Percentiles rank a stretch among this genome's conserved stretches.
These are phyloP conservation scores for Nematodospora anomalae DNA, from an alignment of 1,139 yeast genomes.

Conservation along the genomic window DNA sequence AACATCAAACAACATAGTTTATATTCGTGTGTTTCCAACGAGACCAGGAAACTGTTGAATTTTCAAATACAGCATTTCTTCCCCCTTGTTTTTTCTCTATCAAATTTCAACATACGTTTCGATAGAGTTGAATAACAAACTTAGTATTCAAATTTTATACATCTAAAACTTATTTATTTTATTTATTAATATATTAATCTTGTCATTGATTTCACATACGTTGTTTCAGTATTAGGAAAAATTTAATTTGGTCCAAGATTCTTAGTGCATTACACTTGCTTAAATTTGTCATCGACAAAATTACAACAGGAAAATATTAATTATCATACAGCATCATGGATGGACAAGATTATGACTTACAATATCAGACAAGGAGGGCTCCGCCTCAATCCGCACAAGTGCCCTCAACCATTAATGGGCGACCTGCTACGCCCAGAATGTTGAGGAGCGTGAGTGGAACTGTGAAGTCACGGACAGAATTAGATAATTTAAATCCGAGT, in stretches of 20 bases:
- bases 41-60: too few species aligned
- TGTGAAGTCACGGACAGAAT: slow-evolving; percentile 20
- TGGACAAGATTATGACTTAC: slow-evolving; percentile 8
- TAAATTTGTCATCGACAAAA: not conserved
- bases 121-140: not conserved
- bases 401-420: slow-evolving; percentile 15
- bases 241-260: too few species aligned
- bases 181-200: too few species aligned
- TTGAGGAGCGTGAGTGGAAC: slow-evolving; percentile 54
- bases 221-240: too few species aligned
- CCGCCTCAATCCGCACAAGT: slow-evolving; percentile 3
- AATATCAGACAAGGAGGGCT: slow-evolving; percentile 7
- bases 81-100: not conserved
- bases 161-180: too few species aligned
- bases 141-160: not conserved
- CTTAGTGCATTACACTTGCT: not conserved
- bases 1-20: too few species aligned
- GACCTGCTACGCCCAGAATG: slow-evolving; percentile 82
- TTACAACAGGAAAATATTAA: not conserved
- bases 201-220: too few species aligned
- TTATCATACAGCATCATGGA: slow-evolving; percentile 5
- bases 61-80: not conserved
- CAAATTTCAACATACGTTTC: not conserved
- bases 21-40: not conserved
- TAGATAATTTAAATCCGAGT: slow-evolving; percentile 3